Percentiles rank a stretch among this genome's conserved stretches.
These are phyloP conservation scores for Escovopsis sp. DNA, from an alignment of 2,329 filamentous ascomycete genomes.

Conservation along the genomic window DNA sequence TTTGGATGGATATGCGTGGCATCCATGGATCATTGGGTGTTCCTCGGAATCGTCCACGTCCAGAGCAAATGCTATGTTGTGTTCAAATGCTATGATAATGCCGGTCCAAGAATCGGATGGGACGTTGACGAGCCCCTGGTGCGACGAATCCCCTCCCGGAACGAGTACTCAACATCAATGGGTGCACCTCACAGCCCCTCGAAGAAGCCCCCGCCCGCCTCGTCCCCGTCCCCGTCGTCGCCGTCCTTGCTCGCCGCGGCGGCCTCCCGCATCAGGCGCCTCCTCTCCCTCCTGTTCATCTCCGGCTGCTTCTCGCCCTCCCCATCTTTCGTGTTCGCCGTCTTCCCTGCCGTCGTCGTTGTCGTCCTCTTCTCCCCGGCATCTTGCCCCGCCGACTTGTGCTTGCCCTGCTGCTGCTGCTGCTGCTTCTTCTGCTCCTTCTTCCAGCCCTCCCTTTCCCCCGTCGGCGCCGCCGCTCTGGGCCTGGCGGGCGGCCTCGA, in stretches of 20 bases:
- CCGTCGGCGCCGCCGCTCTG: not conserved
- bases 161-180: no score
- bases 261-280: constrained; percentile 19
- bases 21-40: no score
- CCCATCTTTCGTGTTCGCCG: constrained; percentile 1
- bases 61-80: no score
- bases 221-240: constrained; percentile 35
- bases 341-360: no score
- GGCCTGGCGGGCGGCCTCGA: constrained; percentile 4
- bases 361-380: no score
- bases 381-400: not conserved
- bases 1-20: no score
- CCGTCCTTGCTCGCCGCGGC: constrained; percentile 19
- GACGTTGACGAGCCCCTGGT: no score
- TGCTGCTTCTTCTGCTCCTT: constrained; percentile 8
- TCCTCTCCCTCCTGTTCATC: constrained; percentile 22
- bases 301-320: constrained; percentile 12
- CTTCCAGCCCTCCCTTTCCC: not conserved
- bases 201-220: constrained; percentile 44
- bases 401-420: constrained; percentile 8
- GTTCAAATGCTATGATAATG: no score
- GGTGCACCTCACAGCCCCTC: constrained; percentile 21
- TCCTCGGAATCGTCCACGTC: no score
- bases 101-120: no score
- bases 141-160: not conserved